Base-by-base conservation (phyloP, 148 eudicot genomes). In the Silene latifolia region DNA sequence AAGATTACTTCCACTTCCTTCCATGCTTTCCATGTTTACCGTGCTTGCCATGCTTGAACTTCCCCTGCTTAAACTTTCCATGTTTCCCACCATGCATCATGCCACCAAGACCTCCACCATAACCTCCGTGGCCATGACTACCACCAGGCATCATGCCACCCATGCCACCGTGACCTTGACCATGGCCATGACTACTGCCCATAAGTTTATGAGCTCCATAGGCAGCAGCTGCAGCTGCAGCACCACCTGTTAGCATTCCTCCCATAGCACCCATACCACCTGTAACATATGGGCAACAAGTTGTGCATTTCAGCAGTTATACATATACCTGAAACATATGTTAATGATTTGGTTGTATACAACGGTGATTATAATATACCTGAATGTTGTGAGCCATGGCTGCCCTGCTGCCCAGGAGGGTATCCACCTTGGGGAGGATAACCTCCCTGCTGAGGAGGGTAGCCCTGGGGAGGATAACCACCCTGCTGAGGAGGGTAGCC, bases 1-100 rank as follows among this genome's bases (percentile, higher is more conserved):
- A 19, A n/a, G n/a, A 71, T 80, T 67, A 86, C 87, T 88, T 88
- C 89, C 89, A 87, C 90, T 89, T 89, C 85, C 80, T 89, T 83
- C 83, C 85, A 80, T 79, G 83, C 54, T 85, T 81, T 2, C 65
- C 67, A 59, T 73, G 77, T 14, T 81, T 80, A 10, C 85, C 85
- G 39, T 80, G 83, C 80, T 71, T 79, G 4, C 88, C 87, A 24
- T 75, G 82, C 53, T 85, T 85, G 9, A 61, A 64, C 79, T 83
- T 83, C 3, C 86, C 87, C 7, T 77, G 83, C 87, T 85, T 85
- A 69, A 85, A 82, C 81, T 82, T 82, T 4, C 88, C 88, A 56
- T 83, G 83, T 74, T 66, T 80, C 56, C 63, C 76, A 59, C 63
- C 76, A 59, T 72, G 78, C 85, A 73, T 81, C 74, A 75, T 73